phyloP scores from a whole-genome alignment of 305 asterid genomes.

The Fraxinus albicans region DNA sequence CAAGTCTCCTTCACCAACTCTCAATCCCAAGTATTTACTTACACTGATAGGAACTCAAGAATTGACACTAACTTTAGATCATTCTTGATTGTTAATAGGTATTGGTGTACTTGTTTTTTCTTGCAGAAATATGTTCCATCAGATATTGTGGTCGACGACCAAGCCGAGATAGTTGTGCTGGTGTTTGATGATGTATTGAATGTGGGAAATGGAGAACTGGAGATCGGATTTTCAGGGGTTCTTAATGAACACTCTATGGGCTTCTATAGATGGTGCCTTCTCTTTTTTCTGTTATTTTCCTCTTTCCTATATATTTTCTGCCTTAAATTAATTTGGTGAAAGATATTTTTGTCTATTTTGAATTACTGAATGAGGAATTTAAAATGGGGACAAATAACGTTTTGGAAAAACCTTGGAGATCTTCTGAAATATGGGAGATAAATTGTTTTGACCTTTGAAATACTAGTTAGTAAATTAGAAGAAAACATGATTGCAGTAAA shows the following conservation, averaged over 20 bases:
- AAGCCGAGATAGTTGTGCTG: conserved; percentile 38
- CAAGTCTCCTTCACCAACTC: conserved; percentile 31
- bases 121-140: conserved; percentile 38
- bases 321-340: background rate
- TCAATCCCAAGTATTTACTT: conserved; percentile 1
- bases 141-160: conserved; percentile 27
- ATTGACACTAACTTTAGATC: background rate
- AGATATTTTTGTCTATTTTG: background rate
- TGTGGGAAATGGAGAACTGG: conserved; percentile 31
- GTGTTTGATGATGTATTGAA: conserved; percentile 30
- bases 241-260: conserved; percentile 37
- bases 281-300: background rate
- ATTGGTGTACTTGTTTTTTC: background rate
- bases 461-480: background rate
- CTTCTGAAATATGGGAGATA: background rate
- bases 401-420: background rate
- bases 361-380: background rate
- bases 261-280: conserved; percentile 35
- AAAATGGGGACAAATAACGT: background rate
- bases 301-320: background rate
- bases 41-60: background rate
- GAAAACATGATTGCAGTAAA: background rate
- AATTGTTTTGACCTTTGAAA: background rate
- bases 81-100: background rate
- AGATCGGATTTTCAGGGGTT: conserved; percentile 33